Evolutionary conservation across 257 asterid genomes (phyloP), one percentile per base, ranked within the genome.

Genomic region (Solanum pinnatisectum): DNA sequence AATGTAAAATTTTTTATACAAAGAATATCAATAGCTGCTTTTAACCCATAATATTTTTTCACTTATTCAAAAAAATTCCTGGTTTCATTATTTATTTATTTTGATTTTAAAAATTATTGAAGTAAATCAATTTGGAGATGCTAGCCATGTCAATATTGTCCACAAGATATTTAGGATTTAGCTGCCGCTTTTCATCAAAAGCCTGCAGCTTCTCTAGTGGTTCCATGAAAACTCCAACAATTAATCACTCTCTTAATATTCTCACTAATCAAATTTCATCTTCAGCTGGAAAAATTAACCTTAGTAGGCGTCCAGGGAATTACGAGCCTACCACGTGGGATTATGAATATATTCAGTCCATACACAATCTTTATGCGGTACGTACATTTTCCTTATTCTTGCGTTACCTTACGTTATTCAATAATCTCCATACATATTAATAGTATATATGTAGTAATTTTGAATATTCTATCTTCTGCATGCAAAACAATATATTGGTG

Each of bases 251-350:
- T 52, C 27, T 1, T 60, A 60, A 23, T 60, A 16, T 14, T 8
- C 33, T 14, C 4, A 32, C 40, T 14, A 33, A 59, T 59, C 27
- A 32, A 49, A 49, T 49, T 16, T 71, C 13, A 71, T 71, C 42
- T 35, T 35, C 44, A 72, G 44, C 20, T 74, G 18, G 4, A 22
- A 11, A 10, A 42, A 42, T 27, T 14, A 68, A 84, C 49, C 63
- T 27, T 11, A 46, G 32, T 52, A 63, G 91, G 7, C 91, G 94
- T 20, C 89, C 94, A 2, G 94, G 93, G 52, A 93, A 93, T 88
- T 93, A 93, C 86, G 73, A 85, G 81, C 91, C 94, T 79, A 22
- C 94, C 7, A 14, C 36, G 10, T 91, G 94, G 94, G 87, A 71
- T 49, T 89, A 84, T 63, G 88, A 91, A 44, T 88, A 36, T 87